Base-by-base conservation (phyloP, 2,329 filamentous ascomycete genomes). In the Teratosphaeria gauchensis region DNA sequence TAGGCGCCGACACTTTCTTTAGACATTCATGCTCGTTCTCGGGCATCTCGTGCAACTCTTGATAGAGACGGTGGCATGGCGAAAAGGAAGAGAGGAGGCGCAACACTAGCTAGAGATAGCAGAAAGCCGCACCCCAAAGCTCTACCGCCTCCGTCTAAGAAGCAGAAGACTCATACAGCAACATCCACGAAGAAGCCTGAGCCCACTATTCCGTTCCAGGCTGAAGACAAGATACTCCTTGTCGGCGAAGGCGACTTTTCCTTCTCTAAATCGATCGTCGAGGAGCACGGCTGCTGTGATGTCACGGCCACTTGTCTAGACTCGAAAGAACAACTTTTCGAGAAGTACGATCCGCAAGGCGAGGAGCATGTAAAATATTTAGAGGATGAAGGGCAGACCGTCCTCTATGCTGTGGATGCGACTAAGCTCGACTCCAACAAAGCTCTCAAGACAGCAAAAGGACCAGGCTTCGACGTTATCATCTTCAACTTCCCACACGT, bases 401-500 rank as follows among this genome's bases (percentile, higher is more conserved):
- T 90, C 0, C 71, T 83, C 38, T 88, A 84, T 76, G 74, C 74
- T 57, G 77, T 91, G 62, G 88, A 92, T 73, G 89, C 86, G 1
- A 84, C 81, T 51, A 87, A 82, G 65, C 80, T 87, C 69, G 77
- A 77, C 31, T 58, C 61, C 16, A 60, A 69, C 52, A 80, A 77
- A 61, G 68, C 75, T 21, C 67, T 80, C 48, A 75, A 73, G 28
- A 73, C 72, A 6, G 54, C 51, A 5, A 61, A 59, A 1, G 68
- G 65, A 58, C 73, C 77, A 3, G 24, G 24, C 6, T 92, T 88
- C 80, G 86, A 95, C 72, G 82, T 84, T 58, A 86, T 97, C 62
- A 80, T 92, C 64, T 99, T 97, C 83, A 96, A 96, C 79, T 99
- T 99, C 74, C 94, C 94, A 38, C 94, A 99, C 76, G 88, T 95